phyloP scores from a whole-genome alignment of 768 basidiomycete species.

The Rhodotorula babjevae region DNA sequence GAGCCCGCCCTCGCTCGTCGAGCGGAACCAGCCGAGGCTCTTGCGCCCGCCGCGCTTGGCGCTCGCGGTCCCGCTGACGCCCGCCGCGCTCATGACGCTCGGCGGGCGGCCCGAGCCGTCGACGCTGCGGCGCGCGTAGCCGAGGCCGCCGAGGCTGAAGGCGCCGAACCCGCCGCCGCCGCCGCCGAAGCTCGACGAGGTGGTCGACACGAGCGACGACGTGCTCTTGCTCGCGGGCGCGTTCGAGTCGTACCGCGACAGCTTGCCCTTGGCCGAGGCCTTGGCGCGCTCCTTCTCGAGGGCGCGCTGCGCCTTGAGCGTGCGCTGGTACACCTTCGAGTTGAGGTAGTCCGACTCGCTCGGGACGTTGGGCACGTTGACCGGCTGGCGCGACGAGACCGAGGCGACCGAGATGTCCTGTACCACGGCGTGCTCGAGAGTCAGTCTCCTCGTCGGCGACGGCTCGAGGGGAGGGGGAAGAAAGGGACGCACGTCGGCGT shows the following conservation, averaged over 20 bases:
- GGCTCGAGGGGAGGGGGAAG: background rate
- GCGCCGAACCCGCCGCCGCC: background rate
- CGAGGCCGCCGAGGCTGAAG: background rate
- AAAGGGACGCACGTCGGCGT: constrained; percentile 12
- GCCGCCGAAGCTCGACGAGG: background rate
- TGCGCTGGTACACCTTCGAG: constrained; percentile 35
- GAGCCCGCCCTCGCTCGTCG: constrained; percentile 22
- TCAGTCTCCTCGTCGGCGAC: no score
- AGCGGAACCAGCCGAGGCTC: constrained; percentile 36
- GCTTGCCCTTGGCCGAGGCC: constrained; percentile 29
- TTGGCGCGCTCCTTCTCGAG: constrained; percentile 38
- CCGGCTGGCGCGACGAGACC: constrained; percentile 2
- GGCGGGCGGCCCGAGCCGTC: background rate
- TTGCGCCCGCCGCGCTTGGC: constrained; percentile 3
- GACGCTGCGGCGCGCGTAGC: background rate
- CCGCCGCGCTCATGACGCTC: constrained; percentile 20
- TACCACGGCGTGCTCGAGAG: no score
- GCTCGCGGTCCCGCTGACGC: constrained; percentile 8
- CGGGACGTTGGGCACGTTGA: constrained; percentile 7
- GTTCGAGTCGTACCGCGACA: constrained; percentile 24
- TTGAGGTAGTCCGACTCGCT: constrained; percentile 35
- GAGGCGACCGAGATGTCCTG: constrained; percentile 2
- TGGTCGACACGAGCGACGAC: constrained; percentile 2
- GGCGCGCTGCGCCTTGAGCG: constrained; percentile 36
- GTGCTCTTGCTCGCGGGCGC: constrained; percentile 19